Conservation (phyloP, 306 rosid species). For the Alnus rubra region DNA sequence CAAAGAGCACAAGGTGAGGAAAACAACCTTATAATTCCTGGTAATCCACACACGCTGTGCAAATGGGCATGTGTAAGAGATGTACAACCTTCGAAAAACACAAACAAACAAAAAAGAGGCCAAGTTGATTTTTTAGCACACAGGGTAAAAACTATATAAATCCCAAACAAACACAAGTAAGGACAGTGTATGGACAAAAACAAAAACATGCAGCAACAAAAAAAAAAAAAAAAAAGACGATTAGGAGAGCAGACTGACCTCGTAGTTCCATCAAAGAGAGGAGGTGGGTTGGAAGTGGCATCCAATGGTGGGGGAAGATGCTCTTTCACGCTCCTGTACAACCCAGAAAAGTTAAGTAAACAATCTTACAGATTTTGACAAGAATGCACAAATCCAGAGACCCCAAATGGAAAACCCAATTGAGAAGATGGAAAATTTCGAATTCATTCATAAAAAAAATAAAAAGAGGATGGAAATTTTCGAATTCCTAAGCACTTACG, state of each 20-base stretch:
- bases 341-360: background rate
- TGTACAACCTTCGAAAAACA: constrained; percentile 54
- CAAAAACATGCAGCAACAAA: background rate
- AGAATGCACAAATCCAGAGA: background rate
- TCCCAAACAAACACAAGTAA: background rate
- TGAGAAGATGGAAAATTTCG: too few relatives aligned
- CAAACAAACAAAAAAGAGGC: background rate
- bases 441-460: background rate
- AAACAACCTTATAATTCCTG: constrained; percentile 69
- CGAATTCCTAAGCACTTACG: constrained; percentile 24
- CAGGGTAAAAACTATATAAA: background rate
- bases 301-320: constrained; percentile 50
- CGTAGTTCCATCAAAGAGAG: constrained; percentile 84
- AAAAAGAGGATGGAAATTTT: too few relatives aligned
- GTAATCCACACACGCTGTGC: constrained; percentile 90
- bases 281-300: constrained; percentile 61
- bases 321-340: constrained; percentile 31
- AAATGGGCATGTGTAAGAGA: constrained; percentile 56
- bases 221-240: background rate
- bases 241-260: constrained; percentile 40
- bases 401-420: constrained; percentile 1
- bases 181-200: background rate
- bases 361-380: background rate
- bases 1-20: background rate
- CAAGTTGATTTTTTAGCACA: background rate